A percentile compares a stretch with the other conserved stretches of the same genome.
phyloP scores from a whole-genome alignment of 2,329 filamentous ascomycete species.

The Coleophoma cylindrospora region DNA sequence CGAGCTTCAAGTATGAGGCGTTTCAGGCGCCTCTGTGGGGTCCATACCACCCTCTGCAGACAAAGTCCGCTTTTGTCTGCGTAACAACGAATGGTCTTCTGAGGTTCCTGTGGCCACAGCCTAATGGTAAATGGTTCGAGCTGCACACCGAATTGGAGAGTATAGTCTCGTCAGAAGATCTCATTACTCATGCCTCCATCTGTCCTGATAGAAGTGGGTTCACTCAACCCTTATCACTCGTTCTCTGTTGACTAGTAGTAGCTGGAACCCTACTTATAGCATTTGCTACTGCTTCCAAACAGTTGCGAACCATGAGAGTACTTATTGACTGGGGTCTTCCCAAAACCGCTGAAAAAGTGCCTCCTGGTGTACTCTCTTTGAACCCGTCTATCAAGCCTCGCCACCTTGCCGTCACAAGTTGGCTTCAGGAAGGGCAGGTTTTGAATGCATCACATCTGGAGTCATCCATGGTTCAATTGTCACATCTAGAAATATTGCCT shows the following conservation, averaged over 20 bases:
- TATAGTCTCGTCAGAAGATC: conserved; percentile 64
- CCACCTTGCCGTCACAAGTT: conserved; percentile 52
- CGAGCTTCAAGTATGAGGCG: conserved; percentile 63
- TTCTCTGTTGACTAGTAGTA: conserved; percentile 10
- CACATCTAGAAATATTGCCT: conserved; percentile 70
- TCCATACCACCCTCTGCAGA: conserved; percentile 66
- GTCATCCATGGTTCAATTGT: conserved; percentile 56
- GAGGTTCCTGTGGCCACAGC: conserved; percentile 73
- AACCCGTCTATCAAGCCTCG: conserved; percentile 49
- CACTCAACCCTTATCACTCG: neutral
- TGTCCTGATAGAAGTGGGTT: conserved; percentile 66
- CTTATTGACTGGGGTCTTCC: conserved; percentile 68
- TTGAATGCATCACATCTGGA: conserved; percentile 38
- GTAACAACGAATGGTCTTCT: conserved; percentile 71
- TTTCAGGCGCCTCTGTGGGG: conserved; percentile 61
- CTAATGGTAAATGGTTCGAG: conserved; percentile 67
- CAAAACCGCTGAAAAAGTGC: conserved; percentile 49
- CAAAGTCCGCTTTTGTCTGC: conserved; percentile 70
- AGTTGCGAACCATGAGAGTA: conserved; percentile 70
- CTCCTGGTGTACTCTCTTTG: conserved; percentile 39
- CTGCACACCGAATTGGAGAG: conserved; percentile 69
- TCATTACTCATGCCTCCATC: conserved; percentile 76
- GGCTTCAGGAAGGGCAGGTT: conserved; percentile 28
- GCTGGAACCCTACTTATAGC: conserved; percentile 53
- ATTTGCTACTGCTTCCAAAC: conserved; percentile 63